phyloP scores from a whole-genome alignment of 2,329 filamentous ascomycete species.

The Torrubiellomyces zombiae region DNA sequence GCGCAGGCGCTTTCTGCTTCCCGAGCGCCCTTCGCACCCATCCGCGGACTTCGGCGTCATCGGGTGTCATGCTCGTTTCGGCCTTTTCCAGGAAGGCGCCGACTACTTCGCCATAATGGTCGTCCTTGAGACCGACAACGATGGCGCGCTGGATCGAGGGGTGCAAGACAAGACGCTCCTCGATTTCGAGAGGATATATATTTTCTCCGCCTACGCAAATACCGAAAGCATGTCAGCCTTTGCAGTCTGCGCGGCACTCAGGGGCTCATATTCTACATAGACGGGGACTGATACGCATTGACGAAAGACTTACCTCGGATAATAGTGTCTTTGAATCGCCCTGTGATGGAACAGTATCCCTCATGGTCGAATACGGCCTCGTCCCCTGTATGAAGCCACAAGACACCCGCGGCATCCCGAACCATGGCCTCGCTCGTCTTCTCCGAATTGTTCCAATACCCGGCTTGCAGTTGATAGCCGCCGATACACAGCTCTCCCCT shows the following conservation, averaged over 20 bases:
- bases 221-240: too few relatives aligned
- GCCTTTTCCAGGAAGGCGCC: constrained; percentile 40
- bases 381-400: constrained; percentile 55
- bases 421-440: constrained; percentile 51
- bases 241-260: too few relatives aligned
- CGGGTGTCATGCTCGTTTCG: constrained; percentile 21
- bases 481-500: constrained; percentile 62
- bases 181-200: constrained; percentile 58
- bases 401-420: constrained; percentile 31
- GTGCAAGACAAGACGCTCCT: constrained; percentile 53
- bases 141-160: constrained; percentile 44
- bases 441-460: constrained; percentile 52
- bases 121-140: constrained; percentile 52
- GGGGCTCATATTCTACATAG: too few relatives aligned
- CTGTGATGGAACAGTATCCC: constrained; percentile 58
- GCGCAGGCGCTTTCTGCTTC: constrained; percentile 50
- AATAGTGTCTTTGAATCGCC: constrained; percentile 65
- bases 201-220: constrained; percentile 60
- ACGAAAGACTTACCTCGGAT: constrained; percentile 38
- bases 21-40: constrained; percentile 48
- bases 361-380: constrained; percentile 50
- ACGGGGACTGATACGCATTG: constrained; percentile 7
- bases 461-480: constrained; percentile 58
- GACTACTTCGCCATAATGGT: constrained; percentile 59
- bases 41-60: constrained; percentile 36